Evolutionary conservation across 2,329 filamentous ascomycete species (phyloP), one percentile per base, ranked within the genome.

Genomic region (Ascochyta rabiei): DNA sequence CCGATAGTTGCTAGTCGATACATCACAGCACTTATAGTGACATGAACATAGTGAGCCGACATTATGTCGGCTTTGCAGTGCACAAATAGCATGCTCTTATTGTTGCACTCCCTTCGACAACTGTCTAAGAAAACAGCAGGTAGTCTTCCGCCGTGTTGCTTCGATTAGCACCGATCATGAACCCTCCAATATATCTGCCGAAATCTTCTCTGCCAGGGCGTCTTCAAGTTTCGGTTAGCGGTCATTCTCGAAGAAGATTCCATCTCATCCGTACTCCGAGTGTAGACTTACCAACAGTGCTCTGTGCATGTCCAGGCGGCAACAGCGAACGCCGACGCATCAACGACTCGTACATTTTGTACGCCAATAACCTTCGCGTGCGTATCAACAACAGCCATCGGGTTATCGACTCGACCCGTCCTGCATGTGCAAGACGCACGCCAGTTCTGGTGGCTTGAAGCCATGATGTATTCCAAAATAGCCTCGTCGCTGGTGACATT

Each of bases 361-460:
- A 60, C 46, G 8, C 56, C 53, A 28, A 33, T 48, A 2, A 57
- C 54, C 24, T 30, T 34, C 3, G 13, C 54, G 30, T 57, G 23
- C 2, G 53, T 61, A 57, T 74, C 72, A 6, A 74, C 61, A 3
- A 75, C 70, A 4, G 72, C 68, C 49, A 61, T 64, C 5, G 47
- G 40, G 37, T 72, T 61, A n/a, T 62, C 57, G 3, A 33, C 19
- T 41, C 39, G 50, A 5, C 67, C 68, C 83, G 86, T 86, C 70
- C 79, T 81, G 2, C 75, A 75, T 0, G 84, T 86, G 82, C 84
- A 61, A 85, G 83, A 80, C 80, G 84, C 30, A 10, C n/a, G 30
- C 30, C 30, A 33, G 15, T 33, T 33, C 13, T 33, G 30, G 13
- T 33, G n/a, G 13, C 4, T 7, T n/a, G 30, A 33, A n/a, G 30